phyloP scores from a whole-genome alignment of 306 rosid species.

The Rubus idaeus region DNA sequence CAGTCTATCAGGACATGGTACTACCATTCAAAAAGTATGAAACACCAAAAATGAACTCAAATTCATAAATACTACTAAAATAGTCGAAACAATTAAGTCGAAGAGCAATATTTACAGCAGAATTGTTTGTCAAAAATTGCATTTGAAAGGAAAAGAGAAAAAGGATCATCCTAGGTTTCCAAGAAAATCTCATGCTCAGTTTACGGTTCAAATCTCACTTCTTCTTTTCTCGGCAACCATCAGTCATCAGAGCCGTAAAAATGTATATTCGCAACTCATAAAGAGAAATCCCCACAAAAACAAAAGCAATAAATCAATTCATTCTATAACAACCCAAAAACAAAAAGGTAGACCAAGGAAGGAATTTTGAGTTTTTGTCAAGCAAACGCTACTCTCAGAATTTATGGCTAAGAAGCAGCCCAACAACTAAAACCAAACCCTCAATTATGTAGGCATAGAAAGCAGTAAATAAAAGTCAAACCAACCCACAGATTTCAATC shows the following conservation, averaged over 20 bases:
- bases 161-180: not conserved
- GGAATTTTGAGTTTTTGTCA: not conserved
- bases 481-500: conserved; percentile 21
- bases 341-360: not conserved
- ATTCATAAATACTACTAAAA: not conserved
- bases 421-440: conserved; percentile 31
- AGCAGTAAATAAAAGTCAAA: conserved; percentile 26
- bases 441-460: not conserved
- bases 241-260: not conserved
- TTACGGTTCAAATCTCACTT: not conserved
- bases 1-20: too few species aligned
- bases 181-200: not conserved
- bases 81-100: not conserved
- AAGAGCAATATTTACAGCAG: too few species aligned
- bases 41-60: not conserved
- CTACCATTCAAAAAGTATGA: not conserved
- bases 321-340: not conserved
- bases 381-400: conserved; percentile 3
- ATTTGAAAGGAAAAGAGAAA: too few species aligned
- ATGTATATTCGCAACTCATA: not conserved
- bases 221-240: conserved; percentile 1
- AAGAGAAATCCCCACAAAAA: not conserved
- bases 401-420: conserved; percentile 21
- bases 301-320: not conserved
- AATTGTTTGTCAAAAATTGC: too few species aligned